phyloP scores from a whole-genome alignment of 768 basidiomycete species.

The Leccinum sublutescens region DNA sequence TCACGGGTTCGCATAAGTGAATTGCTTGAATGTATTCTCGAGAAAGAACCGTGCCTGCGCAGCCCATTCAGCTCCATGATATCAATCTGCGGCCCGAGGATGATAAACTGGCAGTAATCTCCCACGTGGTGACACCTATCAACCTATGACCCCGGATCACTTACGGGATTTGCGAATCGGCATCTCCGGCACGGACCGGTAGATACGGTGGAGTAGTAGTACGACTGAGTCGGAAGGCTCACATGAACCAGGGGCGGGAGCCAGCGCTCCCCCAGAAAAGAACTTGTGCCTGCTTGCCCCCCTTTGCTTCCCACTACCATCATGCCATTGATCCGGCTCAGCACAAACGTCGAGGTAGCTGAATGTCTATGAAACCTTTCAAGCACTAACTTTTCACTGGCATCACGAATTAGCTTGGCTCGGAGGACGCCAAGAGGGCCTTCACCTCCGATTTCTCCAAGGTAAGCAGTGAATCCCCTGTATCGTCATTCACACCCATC shows the following conservation, averaged over 20 bases:
- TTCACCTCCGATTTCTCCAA: constrained; percentile 55
- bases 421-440: constrained; percentile 31
- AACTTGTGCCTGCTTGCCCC: background rate
- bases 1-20: background rate
- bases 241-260: no score
- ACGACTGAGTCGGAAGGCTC: no score
- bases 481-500: background rate
- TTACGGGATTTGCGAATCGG: no score
- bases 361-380: background rate
- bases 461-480: constrained; percentile 33
- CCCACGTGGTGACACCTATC: no score
- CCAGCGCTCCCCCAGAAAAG: background rate
- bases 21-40: background rate
- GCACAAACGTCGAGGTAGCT: constrained; percentile 38
- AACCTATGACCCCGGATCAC: no score
- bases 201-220: no score
- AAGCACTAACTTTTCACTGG: background rate
- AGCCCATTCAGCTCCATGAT: background rate
- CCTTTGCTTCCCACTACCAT: background rate
- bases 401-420: constrained; percentile 9
- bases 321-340: constrained; percentile 41
- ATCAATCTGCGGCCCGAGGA: background rate
- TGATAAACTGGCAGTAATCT: no score
- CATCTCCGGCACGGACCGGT: no score
- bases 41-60: background rate